Base-by-base conservation (phyloP, 495 filamentous ascomycete genomes). In the Lichina pygmaea region DNA sequence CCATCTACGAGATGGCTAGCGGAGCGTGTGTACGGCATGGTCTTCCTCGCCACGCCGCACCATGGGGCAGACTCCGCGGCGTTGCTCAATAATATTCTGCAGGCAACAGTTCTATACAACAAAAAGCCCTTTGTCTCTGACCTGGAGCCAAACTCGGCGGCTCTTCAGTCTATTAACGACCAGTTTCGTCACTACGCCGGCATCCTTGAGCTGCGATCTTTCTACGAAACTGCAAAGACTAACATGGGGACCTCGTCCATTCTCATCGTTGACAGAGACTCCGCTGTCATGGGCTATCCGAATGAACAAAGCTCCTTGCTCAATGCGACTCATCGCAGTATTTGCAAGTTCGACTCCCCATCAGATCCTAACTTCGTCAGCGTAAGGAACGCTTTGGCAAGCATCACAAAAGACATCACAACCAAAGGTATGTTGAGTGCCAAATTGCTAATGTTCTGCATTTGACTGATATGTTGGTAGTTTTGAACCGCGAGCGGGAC, bases 261-360 rank as follows among this genome's bases (percentile, higher is more conserved):
- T 2, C 8, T 44, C 2, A 44, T 68, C 17, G 50, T 68, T 11
- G 61, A 64, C 3, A 61, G 56, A 36, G 59, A 66, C 6, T 67
- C 65, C 0, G 60, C 67, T 0, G 50, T 60, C 6, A 53, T 68
- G 11, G 65, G 64, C 12, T 67, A 65, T 47, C 53, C 54, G 6
- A 56, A 55, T 3, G 66, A 69, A 49, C 53, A 55, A 3, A 56
- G 56, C 0, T 53, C 49, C n/a, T 48, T 59, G 0, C 44, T 71
- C 1, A 49, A 66, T 47, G 66, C 66, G 0, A 58, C 68, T 45
- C 67, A 71, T 45, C 60, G 62, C 38, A 54, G 53, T 3, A 56
- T 70, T 33, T 69, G 65, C 56, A 70, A 70, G 48, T 70, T 56
- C 42, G 42, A 50, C 6, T 57, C 52, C 38, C 58, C 48, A 6